Evolutionary conservation across 192 early-diverging fungal genomes (phyloP).

Genomic region (Podila epigama): DNA sequence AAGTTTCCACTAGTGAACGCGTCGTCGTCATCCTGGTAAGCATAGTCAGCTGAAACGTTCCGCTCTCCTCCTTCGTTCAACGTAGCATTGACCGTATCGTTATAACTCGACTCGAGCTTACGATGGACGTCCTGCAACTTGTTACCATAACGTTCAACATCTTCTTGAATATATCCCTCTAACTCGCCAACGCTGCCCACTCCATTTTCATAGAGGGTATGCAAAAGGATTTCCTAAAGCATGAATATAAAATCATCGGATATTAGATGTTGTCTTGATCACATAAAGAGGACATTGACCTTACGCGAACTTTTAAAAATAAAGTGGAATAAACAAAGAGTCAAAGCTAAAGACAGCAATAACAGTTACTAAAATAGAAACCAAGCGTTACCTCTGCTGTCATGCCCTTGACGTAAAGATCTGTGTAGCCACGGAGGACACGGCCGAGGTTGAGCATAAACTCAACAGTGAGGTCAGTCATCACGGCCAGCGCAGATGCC

Average conservation of each 20-base stretch:
- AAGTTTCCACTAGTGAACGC: conserved; percentile 55
- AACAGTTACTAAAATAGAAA: not conserved
- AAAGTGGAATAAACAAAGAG: not conserved
- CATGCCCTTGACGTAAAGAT: conserved; percentile 78
- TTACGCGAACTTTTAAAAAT: too few relatives aligned
- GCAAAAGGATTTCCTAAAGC: conserved; percentile 78
- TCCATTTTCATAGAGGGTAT: conserved; percentile 87
- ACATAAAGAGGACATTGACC: too few relatives aligned
- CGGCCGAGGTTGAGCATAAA: conserved; percentile 86
- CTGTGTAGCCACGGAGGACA: conserved; percentile 78
- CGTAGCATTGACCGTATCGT: conserved; percentile 63
- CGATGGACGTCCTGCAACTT: conserved; percentile 79
- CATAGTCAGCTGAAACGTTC: conserved; percentile 20
- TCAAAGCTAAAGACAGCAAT: not conserved
- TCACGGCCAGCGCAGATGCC: conserved; percentile 65
- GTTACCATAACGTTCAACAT: conserved; percentile 74
- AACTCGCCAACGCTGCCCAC: conserved; percentile 69
- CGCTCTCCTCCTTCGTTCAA: conserved; percentile 14
- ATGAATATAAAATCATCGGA: not conserved
- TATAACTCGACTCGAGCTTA: conserved; percentile 77
- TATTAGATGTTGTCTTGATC: too few relatives aligned
- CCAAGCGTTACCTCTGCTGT: conserved; percentile 67
- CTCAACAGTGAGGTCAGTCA: conserved; percentile 82
- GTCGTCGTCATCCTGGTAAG: conserved; percentile 49
- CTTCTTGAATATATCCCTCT: conserved; percentile 81